These are phyloP conservation scores for Xylaria arbuscula DNA, from an alignment of 2,329 filamentous ascomycete genomes.

Conservation along the genomic window DNA sequence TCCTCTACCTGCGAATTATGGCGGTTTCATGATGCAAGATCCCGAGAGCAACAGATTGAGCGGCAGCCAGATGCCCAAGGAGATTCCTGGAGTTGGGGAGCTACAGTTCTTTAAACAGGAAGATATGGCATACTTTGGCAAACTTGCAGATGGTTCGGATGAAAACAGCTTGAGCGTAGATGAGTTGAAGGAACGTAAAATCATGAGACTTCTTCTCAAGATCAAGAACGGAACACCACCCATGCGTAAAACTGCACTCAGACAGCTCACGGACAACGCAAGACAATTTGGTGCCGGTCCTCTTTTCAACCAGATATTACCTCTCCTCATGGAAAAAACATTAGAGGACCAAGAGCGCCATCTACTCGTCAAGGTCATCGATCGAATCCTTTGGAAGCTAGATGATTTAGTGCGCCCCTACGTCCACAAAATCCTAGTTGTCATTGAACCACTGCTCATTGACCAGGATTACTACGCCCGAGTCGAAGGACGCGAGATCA, in stretches of 20 bases:
- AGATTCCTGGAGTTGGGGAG: conserved; percentile 95
- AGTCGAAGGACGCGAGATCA: conserved; percentile 98
- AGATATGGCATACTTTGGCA: conserved; percentile 98
- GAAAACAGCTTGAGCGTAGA: conserved; percentile 93
- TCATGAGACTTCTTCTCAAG: conserved; percentile 95
- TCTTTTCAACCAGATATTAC: conserved; percentile 96
- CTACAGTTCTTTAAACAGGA: conserved; percentile 98
- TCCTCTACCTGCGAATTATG: conserved; percentile 73
- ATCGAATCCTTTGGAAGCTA: conserved; percentile 97
- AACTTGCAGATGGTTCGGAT: conserved; percentile 92
- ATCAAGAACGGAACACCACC: conserved; percentile 99
- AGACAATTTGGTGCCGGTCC: conserved; percentile 93
- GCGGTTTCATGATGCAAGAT: conserved; percentile 97
- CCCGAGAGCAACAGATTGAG: conserved; percentile 84
- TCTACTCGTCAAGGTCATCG: conserved; percentile 98
- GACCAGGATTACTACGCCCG: conserved; percentile 99
- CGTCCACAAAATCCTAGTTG: conserved; percentile 97
- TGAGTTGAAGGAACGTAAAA: conserved; percentile 96
- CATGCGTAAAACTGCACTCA: conserved; percentile 97
- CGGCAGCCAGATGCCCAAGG: conserved; percentile 91
- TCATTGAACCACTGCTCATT: conserved; percentile 98
- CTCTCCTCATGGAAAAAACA: conserved; percentile 97
- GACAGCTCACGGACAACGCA: conserved; percentile 97
- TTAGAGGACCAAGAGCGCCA: conserved; percentile 98
- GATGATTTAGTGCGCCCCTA: conserved; percentile 96